phyloP scores from a whole-genome alignment of 208 protist genomes.

The Trypanosoma lewisi region DNA sequence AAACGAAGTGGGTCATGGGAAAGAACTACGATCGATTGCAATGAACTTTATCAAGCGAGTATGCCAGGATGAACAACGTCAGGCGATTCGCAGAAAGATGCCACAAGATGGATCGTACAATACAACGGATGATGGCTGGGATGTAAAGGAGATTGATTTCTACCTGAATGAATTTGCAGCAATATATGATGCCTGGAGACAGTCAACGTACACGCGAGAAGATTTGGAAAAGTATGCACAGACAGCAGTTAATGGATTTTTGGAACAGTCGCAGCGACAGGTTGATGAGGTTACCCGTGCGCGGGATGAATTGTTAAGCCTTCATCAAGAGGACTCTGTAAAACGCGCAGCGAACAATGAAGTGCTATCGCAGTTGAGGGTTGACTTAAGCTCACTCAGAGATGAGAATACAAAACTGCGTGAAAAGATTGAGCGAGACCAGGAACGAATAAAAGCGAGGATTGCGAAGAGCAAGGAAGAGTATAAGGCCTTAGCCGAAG shows the following conservation, averaged over 20 bases:
- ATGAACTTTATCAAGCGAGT: conserved; percentile 90
- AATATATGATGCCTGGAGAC: conserved; percentile 73
- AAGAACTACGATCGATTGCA: conserved; percentile 64
- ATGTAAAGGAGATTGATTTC: conserved; percentile 84
- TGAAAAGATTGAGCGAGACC: conserved; percentile 89
- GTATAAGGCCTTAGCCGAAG: conserved; percentile 67
- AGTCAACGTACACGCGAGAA: conserved; percentile 79
- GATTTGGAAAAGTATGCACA: conserved; percentile 87
- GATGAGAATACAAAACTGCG: conserved; percentile 87
- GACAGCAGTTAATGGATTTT: conserved; percentile 49
- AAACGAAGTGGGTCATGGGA: conserved; percentile 58
- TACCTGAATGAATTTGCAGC: conserved; percentile 75
- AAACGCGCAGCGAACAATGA: conserved; percentile 64
- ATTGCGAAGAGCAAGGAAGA: conserved; percentile 80
- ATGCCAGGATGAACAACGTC: conserved; percentile 70
- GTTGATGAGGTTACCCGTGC: conserved; percentile 59
- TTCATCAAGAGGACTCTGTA: conserved; percentile 70
- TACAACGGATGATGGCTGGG: conserved; percentile 63
- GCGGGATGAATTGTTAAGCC: conserved; percentile 62
- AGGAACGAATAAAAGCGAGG: conserved; percentile 90
- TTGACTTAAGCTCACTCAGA: conserved; percentile 66
- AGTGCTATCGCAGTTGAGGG: conserved; percentile 72
- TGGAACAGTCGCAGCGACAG: conserved; percentile 75
- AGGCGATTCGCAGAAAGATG: conserved; percentile 55
- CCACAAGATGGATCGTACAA: conserved; percentile 71